A percentile compares a stretch with the other conserved stretches of the same genome.
These are phyloP conservation scores for Acacia pycnantha DNA, from an alignment of 331 rosid genomes.

Conservation along the genomic window DNA sequence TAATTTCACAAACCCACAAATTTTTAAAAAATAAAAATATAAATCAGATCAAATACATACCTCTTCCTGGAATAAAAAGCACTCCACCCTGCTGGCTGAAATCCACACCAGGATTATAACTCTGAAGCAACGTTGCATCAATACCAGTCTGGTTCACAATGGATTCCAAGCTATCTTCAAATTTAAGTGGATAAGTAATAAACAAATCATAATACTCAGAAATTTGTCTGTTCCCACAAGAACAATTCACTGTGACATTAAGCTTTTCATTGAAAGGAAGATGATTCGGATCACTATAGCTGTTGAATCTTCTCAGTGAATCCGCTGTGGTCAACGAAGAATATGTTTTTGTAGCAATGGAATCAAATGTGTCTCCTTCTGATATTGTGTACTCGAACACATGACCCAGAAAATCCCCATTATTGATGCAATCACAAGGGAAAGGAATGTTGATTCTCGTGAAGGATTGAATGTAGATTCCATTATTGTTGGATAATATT, in stretches of 20 bases:
- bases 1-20: neutral
- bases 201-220: neutral
- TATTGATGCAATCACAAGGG: neutral
- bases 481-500: neutral
- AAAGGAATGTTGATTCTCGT: neutral
- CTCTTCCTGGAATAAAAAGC: neutral
- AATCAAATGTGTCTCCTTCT: neutral
- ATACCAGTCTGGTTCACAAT: neutral
- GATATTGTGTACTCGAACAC: neutral
- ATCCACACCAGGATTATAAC: neutral
- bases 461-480: neutral
- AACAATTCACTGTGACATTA: neutral
- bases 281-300: neutral
- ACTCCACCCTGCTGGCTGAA: neutral
- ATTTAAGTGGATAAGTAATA: neutral
- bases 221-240: neutral
- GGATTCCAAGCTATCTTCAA: neutral
- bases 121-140: neutral
- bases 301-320: neutral
- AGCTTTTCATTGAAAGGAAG: neutral
- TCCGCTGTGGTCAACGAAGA: neutral
- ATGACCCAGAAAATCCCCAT: neutral
- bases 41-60: neutral
- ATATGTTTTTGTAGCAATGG: neutral
- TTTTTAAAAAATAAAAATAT: neutral